These are phyloP conservation scores for Ustilago curta DNA, from an alignment of 1,284 basidiomycete species.

Conservation along the genomic window DNA sequence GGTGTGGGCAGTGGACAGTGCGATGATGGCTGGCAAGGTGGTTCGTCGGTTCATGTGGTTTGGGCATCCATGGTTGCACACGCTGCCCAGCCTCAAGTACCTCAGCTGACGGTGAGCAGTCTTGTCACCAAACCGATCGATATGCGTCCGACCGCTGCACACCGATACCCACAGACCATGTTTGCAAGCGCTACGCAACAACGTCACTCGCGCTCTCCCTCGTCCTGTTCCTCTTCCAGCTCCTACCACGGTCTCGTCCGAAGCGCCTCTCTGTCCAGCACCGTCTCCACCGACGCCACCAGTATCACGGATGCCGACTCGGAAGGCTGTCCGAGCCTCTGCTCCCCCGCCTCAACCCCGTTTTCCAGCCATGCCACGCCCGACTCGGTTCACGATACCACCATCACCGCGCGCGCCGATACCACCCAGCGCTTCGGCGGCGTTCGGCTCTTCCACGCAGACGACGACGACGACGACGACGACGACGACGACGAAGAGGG, in stretches of 20 bases:
- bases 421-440: slow-evolving; percentile 39
- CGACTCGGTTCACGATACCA: slow-evolving; percentile 33
- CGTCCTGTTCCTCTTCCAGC: slow-evolving; percentile 33
- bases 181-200: slow-evolving; percentile 8
- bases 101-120: slow-evolving; percentile 38
- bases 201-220: slow-evolving; percentile 25
- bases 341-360: slow-evolving; percentile 36
- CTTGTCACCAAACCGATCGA: slow-evolving; percentile 31
- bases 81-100: slow-evolving; percentile 7
- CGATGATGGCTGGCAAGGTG: slow-evolving; percentile 15
- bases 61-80: slow-evolving; percentile 47
- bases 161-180: slow-evolving; percentile 22
- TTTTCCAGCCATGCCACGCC: slow-evolving; percentile 32
- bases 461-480: slow-evolving; percentile 28
- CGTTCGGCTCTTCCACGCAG: slow-evolving; percentile 34
- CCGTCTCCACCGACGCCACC: slow-evolving; percentile 43
- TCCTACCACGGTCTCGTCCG: slow-evolving; percentile 26
- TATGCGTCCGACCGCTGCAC: slow-evolving; percentile 17
- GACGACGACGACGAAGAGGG: slow-evolving; percentile 28
- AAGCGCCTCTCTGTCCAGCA: slow-evolving; percentile 38
- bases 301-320: slow-evolving; percentile 22
- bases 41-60: slow-evolving; percentile 30
- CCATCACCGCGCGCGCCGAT: slow-evolving; percentile 21
- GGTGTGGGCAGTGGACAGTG: slow-evolving; percentile 36
- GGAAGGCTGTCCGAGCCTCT: slow-evolving; percentile 43